Conservation (phyloP, 495 filamentous ascomycete species). For the Rostrohypoxylon terebratum region DNA sequence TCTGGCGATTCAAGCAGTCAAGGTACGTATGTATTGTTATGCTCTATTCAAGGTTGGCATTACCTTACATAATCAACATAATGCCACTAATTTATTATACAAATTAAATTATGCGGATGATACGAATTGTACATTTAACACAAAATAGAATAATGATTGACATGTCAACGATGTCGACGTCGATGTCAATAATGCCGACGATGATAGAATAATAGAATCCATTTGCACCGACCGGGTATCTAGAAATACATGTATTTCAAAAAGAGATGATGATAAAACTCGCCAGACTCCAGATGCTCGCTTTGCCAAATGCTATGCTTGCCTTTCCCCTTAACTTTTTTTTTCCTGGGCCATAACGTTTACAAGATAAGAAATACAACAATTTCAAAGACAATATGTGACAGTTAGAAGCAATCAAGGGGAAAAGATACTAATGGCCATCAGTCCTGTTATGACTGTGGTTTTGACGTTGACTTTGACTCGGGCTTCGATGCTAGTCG, state of each 20-base stretch:
- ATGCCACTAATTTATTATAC: background rate
- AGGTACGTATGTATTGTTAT: too few species aligned
- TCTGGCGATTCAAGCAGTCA: background rate
- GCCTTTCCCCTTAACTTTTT: constrained; percentile 9
- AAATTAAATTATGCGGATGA: background rate
- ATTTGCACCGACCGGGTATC: constrained; percentile 38
- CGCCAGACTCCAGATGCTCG: constrained; percentile 41
- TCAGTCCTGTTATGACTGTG: constrained; percentile 21
- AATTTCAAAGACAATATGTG: constrained; percentile 18
- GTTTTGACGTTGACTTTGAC: constrained; percentile 6
- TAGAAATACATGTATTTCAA: constrained; percentile 28
- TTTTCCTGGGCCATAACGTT: background rate
- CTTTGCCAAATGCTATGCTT: constrained; percentile 43
- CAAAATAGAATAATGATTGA: background rate
- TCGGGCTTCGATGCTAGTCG: constrained; percentile 7
- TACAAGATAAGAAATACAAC: constrained; percentile 5
- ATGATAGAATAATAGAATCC: constrained; percentile 3
- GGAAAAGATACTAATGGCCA: background rate
- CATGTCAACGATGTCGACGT: background rate
- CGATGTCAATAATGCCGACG: too few species aligned
- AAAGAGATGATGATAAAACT: constrained; percentile 16
- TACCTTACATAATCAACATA: background rate
- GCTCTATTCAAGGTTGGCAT: background rate
- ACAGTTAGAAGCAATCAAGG: constrained; percentile 3
- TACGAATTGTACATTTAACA: background rate